Percentiles rank a stretch among this genome's conserved stretches.
phyloP scores from a whole-genome alignment of 257 asterid genomes.

The Fraxinus anomala region DNA sequence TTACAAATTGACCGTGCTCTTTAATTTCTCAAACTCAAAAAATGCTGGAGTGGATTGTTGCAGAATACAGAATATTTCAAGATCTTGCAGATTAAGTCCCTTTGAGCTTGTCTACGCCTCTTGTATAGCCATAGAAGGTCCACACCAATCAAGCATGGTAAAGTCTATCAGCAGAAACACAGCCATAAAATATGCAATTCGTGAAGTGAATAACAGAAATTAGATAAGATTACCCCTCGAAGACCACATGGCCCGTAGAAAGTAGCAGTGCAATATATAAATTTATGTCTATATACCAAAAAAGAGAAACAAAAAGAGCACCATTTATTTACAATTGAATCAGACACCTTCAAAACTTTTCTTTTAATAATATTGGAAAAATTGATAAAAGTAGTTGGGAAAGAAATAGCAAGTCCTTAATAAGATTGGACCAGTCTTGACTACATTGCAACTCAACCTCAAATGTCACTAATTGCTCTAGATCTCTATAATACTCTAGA shows the following conservation, averaged over 20 bases:
- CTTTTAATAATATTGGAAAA: conserved; percentile 25
- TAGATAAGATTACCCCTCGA: background rate
- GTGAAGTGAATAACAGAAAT: background rate
- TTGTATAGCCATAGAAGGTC: background rate
- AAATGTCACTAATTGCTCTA: conserved; percentile 35
- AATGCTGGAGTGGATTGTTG: background rate
- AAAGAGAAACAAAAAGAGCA: background rate
- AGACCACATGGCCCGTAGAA: background rate
- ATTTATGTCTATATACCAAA: conserved; percentile 6
- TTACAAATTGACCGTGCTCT: background rate
- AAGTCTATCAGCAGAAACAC: background rate
- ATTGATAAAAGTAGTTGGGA: conserved; percentile 17
- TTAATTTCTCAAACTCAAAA: background rate
- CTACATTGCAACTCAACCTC: conserved; percentile 32
- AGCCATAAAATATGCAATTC: background rate
- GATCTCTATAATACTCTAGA: conserved; percentile 36
- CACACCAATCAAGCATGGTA: background rate
- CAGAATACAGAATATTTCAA: background rate
- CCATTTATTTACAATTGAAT: conserved; percentile 25
- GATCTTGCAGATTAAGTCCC: background rate
- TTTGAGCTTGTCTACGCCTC: background rate
- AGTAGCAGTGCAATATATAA: background rate
- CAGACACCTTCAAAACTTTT: conserved; percentile 22
- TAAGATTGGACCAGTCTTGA: conserved; percentile 25
- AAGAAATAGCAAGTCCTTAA: conserved; percentile 21